Conservation (phyloP, 1,139 yeast genomes). For the Yamadazyma triangularis region DNA sequence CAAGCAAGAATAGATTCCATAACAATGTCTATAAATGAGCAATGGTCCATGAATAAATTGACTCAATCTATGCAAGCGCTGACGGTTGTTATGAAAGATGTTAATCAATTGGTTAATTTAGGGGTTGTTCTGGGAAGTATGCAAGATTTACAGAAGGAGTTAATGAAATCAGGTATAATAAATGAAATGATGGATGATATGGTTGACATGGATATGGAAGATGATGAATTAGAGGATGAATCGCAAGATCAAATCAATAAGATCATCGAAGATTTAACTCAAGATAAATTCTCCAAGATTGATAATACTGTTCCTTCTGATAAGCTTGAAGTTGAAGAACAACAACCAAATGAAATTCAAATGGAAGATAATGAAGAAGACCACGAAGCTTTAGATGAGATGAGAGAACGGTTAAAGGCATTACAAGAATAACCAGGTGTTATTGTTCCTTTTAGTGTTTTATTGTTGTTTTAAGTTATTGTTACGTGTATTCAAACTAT, state of each 20-base stretch:
- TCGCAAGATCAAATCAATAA: slow-evolving; percentile 66
- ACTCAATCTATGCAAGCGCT: slow-evolving; percentile 79
- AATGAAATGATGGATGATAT: slow-evolving; percentile 95
- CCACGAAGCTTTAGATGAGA: slow-evolving; percentile 69
- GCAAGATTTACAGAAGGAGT: slow-evolving; percentile 82
- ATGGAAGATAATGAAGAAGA: slow-evolving; percentile 49
- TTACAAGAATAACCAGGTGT: slow-evolving; percentile 69
- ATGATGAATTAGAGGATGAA: slow-evolving; percentile 62
- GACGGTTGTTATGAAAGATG: slow-evolving; percentile 84
- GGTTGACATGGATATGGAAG: slow-evolving; percentile 62
- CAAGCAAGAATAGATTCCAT: slow-evolving; percentile 85
- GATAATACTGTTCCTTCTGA: slow-evolving; percentile 41
- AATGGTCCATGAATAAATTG: slow-evolving; percentile 78
- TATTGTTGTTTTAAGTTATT: too few species aligned
- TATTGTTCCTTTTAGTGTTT: too few species aligned
- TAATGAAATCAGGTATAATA: slow-evolving; percentile 87
- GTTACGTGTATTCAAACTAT: too few species aligned
- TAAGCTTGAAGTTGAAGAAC: slow-evolving; percentile 27
- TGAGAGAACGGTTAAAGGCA: slow-evolving; percentile 86
- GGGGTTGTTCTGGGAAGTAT: slow-evolving; percentile 83
- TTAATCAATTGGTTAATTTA: slow-evolving; percentile 68
- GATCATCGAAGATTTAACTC: slow-evolving; percentile 41
- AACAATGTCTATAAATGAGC: slow-evolving; percentile 86
- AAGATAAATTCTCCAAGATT: slow-evolving; percentile 39
- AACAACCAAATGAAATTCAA: slow-evolving; percentile 7